Percentiles rank a stretch among this genome's conserved stretches.
phyloP scores from a whole-genome alignment of 78 protist genomes.

The Tieghemostelium lacteum region DNA sequence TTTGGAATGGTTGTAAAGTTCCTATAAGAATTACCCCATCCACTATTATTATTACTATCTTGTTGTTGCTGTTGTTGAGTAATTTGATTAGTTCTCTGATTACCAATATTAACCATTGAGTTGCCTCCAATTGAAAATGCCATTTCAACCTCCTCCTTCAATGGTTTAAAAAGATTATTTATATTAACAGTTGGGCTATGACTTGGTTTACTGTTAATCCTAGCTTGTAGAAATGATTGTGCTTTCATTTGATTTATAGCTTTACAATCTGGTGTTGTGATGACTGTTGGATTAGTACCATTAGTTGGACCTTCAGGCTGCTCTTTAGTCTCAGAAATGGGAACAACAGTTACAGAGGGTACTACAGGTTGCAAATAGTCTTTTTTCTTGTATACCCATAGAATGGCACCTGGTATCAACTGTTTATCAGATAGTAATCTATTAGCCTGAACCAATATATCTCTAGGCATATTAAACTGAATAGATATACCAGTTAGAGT shows the following conservation, averaged over 20 bases:
- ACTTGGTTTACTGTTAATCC: background rate
- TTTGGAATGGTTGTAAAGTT: slow-evolving; percentile 36
- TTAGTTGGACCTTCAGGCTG: background rate
- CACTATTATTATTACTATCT: too few species aligned
- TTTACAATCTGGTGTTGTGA: background rate
- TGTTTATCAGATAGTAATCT: slow-evolving; percentile 54
- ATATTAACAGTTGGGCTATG: slow-evolving; percentile 20
- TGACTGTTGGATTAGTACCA: background rate
- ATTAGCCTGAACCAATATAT: slow-evolving; percentile 51
- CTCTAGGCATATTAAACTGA: slow-evolving; percentile 68
- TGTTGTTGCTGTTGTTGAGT: background rate
- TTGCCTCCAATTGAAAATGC: slow-evolving; percentile 13
- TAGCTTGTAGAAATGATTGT: background rate
- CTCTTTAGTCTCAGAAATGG: background rate
- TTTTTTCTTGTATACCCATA: slow-evolving; percentile 59
- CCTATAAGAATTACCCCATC: background rate
- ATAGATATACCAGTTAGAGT: slow-evolving; percentile 65
- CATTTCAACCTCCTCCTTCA: slow-evolving; percentile 51
- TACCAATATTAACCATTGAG: background rate
- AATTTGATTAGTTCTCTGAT: background rate
- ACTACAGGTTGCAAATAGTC: background rate
- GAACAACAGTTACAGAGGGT: background rate
- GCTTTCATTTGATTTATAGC: background rate
- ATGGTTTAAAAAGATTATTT: slow-evolving; percentile 48
- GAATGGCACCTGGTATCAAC: slow-evolving; percentile 23